Conservation (phyloP, 441 rosid genomes). For the Mallotus repandus region DNA sequence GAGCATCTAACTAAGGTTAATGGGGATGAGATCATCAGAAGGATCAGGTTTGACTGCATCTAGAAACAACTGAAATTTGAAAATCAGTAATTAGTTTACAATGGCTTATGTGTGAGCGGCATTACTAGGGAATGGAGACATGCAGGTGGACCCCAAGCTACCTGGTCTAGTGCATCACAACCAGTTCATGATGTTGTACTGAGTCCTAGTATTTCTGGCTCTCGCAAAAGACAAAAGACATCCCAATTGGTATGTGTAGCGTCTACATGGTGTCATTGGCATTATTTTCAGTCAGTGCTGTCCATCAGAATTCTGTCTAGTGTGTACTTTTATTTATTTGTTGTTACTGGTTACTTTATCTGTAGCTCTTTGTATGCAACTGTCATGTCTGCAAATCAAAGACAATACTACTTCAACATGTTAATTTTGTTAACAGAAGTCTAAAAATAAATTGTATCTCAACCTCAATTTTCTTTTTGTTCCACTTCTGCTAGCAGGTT, state of each 20-base stretch:
- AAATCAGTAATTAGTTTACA: constrained; percentile 11
- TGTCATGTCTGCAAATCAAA: constrained; percentile 17
- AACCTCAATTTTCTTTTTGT: constrained; percentile 11
- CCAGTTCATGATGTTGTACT: constrained; percentile 63
- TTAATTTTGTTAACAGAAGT: constrained; percentile 15
- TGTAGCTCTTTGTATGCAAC: constrained; percentile 11
- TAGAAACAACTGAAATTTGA: constrained; percentile 13
- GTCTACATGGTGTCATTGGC: constrained; percentile 7
- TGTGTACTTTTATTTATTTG: neutral
- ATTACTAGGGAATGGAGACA: constrained; percentile 83
- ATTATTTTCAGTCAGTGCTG: neutral
- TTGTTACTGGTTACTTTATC: neutral
- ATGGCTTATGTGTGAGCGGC: constrained; percentile 22
- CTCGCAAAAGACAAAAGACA: constrained; percentile 86
- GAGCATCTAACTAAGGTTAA: constrained; percentile 78
- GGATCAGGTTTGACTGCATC: constrained; percentile 63
- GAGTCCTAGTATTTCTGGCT: constrained; percentile 70
- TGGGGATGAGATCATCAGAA: constrained; percentile 71
- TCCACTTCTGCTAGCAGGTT: constrained; percentile 31
- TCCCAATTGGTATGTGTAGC: constrained; percentile 53
- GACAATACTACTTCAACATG: constrained; percentile 4
- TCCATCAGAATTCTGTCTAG: constrained; percentile 37
- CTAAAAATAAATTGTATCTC: constrained; percentile 16
- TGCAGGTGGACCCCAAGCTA: constrained; percentile 60
- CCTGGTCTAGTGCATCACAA: constrained; percentile 49